These are phyloP conservation scores for Phytophthora meadii DNA, from an alignment of 352 stramenopile species.

Conservation along the genomic window DNA sequence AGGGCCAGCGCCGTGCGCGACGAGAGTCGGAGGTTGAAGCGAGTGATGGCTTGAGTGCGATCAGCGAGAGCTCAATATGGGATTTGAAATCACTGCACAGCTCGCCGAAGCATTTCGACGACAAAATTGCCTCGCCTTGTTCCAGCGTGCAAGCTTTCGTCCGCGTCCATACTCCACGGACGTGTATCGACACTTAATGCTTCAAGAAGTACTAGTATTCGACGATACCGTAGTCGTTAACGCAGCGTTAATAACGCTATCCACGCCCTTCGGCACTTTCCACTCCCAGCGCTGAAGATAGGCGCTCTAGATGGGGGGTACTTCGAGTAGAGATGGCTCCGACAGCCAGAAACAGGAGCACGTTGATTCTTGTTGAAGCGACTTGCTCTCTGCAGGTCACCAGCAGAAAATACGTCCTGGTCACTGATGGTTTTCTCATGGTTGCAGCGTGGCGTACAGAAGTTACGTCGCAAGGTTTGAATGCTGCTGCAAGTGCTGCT, in stretches of 20 bases:
- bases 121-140: not conserved
- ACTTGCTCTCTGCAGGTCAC: not conserved
- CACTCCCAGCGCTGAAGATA: constrained; percentile 1
- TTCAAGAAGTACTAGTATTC: too few relatives aligned
- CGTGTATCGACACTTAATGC: too few relatives aligned
- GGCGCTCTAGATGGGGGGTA: constrained; percentile 1
- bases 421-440: not conserved
- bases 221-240: too few relatives aligned
- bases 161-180: too few relatives aligned
- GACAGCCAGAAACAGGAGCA: constrained; percentile 14
- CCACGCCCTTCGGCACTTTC: not conserved
- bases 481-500: not conserved
- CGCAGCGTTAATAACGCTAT: not conserved
- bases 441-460: not conserved
- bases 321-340: constrained; percentile 22
- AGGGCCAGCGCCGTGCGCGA: constrained; percentile 4
- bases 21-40: constrained; percentile 19
- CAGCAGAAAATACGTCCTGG: constrained; percentile 2
- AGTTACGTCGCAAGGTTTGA: not conserved
- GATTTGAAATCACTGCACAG: constrained; percentile 18
- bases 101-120: not conserved
- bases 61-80: constrained; percentile 9
- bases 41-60: constrained; percentile 12
- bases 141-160: too few relatives aligned
- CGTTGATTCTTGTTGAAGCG: not conserved